Evolutionary conservation across 2,329 filamentous ascomycete species (phyloP).

Genomic region (Furcasterigmium sp.): DNA sequence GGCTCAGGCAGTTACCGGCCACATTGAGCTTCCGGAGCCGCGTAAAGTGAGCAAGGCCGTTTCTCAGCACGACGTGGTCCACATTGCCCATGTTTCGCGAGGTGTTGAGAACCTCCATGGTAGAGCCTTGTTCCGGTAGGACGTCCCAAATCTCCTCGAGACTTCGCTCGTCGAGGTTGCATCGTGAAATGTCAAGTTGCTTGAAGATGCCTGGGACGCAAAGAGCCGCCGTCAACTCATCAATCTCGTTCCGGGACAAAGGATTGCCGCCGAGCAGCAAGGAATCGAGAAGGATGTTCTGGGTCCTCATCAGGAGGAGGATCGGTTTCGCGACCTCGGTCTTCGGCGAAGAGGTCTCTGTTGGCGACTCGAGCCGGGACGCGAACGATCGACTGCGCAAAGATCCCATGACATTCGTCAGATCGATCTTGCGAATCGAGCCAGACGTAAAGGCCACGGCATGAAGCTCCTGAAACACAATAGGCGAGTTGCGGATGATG

Average conservation of each 20-base stretch:
- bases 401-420: constrained; percentile 34
- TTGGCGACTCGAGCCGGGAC: constrained; percentile 3
- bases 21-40: constrained; percentile 45
- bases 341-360: constrained; percentile 6
- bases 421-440: constrained; percentile 48
- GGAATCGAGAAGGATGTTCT: constrained; percentile 43
- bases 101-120: constrained; percentile 43
- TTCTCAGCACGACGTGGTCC: constrained; percentile 38
- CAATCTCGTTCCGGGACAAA: constrained; percentile 39
- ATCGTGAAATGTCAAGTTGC: constrained; percentile 45
- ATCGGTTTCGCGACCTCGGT: constrained; percentile 43
- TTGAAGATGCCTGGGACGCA: constrained; percentile 27
- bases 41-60: constrained; percentile 35
- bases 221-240: constrained; percentile 33
- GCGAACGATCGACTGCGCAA: constrained; percentile 6
- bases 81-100: constrained; percentile 49
- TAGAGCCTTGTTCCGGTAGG: constrained; percentile 37
- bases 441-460: constrained; percentile 50
- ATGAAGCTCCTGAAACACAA: constrained; percentile 52
- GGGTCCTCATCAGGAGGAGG: constrained; percentile 41
- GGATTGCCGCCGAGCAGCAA: constrained; percentile 45
- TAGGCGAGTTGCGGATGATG: constrained; percentile 31
- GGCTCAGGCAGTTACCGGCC: constrained; percentile 43
- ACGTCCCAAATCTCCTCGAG: constrained; percentile 43
- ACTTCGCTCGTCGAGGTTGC: constrained; percentile 43